phyloP scores from a whole-genome alignment of 345 rosid species.

The Sisymbrium irio region DNA sequence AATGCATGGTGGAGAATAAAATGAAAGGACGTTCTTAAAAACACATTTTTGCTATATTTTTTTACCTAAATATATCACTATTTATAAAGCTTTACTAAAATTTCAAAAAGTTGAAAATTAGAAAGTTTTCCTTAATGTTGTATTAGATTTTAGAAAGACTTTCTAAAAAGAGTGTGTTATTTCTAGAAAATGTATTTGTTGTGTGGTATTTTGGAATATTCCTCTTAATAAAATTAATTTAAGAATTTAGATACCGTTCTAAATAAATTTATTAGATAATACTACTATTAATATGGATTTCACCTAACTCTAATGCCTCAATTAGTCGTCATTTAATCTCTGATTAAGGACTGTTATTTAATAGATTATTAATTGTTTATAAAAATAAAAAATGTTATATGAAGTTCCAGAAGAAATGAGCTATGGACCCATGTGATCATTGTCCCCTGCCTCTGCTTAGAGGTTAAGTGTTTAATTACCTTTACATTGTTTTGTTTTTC shows the following conservation, averaged over 20 bases:
- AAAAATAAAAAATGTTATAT: background rate
- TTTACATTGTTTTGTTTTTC: background rate
- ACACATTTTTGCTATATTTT: background rate
- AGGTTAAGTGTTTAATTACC: constrained; percentile 25
- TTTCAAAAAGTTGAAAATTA: no score
- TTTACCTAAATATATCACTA: background rate
- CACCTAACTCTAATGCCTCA: constrained; percentile 17
- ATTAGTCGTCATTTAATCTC: constrained; percentile 15
- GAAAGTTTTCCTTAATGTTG: background rate
- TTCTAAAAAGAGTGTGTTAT: background rate
- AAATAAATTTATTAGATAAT: background rate
- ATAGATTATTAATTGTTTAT: background rate
- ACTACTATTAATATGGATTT: constrained; percentile 1
- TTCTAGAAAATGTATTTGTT: background rate
- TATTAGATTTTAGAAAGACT: background rate
- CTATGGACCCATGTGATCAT: constrained; percentile 33
- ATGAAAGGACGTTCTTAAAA: background rate
- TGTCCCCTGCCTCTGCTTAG: constrained; percentile 36
- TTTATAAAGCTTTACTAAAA: background rate
- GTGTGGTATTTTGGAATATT: background rate
- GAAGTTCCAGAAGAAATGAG: constrained; percentile 33
- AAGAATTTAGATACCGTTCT: background rate
- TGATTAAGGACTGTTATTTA: background rate
- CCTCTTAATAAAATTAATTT: background rate
- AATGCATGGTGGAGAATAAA: constrained; percentile 20